Conservation (phyloP, 805 yeast genomes). For the Nakazawaea peltata region DNA sequence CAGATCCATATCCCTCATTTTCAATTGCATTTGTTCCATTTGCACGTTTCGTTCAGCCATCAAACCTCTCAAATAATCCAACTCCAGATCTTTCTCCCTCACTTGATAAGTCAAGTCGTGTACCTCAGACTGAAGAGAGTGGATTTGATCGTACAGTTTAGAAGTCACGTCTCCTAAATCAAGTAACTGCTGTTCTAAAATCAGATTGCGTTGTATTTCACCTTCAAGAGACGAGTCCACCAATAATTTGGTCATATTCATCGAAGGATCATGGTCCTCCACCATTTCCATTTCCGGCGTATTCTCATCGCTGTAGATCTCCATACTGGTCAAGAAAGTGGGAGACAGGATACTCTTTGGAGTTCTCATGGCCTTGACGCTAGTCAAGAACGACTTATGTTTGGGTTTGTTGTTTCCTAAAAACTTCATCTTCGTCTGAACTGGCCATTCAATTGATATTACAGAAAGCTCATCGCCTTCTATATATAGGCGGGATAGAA, state of each 20-base stretch:
- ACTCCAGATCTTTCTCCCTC: neutral
- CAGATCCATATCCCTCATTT: no score
- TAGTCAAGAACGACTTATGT: neutral
- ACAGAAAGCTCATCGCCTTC: no score
- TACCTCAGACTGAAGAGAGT: neutral
- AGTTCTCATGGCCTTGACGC: neutral
- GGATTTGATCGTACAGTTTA: slow-evolving; percentile 4
- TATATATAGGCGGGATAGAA: no score
- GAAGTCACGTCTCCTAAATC: slow-evolving; percentile 3
- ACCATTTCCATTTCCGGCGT: neutral
- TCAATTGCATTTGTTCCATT: no score
- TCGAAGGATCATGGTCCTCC: neutral
- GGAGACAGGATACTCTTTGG: neutral
- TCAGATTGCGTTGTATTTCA: slow-evolving; percentile 1
- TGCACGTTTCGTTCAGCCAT: no score
- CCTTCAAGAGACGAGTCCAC: slow-evolving; percentile 5
- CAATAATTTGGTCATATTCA: slow-evolving; percentile 1
- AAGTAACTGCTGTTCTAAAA: slow-evolving; percentile 5
- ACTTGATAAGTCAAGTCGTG: neutral
- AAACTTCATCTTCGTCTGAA: no score
- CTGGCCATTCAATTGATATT: no score
- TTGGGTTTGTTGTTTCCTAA: no score
- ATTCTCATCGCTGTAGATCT: no score
- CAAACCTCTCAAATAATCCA: neutral
- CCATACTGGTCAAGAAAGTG: no score